These are phyloP conservation scores for Rubia tinctorum DNA, from an alignment of 305 asterid species.

Conservation along the genomic window DNA sequence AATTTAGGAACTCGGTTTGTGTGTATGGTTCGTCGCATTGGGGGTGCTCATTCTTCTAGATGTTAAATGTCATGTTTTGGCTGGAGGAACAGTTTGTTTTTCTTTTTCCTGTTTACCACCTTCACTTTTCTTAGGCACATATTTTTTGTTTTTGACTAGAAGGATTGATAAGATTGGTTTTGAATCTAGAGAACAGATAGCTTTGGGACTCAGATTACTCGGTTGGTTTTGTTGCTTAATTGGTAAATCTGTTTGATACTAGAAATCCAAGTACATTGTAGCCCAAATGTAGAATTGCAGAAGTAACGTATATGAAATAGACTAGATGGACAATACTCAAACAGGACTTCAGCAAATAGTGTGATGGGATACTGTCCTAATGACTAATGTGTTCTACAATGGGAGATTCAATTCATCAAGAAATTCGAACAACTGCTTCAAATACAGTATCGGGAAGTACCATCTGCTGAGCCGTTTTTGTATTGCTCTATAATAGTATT, in stretches of 20 bases:
- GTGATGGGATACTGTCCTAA: not conserved
- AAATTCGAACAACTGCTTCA: too few relatives aligned
- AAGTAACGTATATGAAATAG: not conserved
- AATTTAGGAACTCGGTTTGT: not conserved
- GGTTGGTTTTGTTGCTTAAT: not conserved
- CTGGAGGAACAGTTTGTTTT: not conserved
- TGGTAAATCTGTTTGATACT: not conserved
- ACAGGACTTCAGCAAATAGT: not conserved
- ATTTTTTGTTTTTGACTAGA: not conserved
- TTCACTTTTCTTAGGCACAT: not conserved
- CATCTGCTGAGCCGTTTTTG: not conserved
- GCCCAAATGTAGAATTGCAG: not conserved
- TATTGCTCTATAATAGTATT: not conserved
- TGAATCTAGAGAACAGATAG: not conserved
- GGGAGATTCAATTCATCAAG: not conserved
- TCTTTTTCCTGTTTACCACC: not conserved
- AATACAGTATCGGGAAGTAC: too few relatives aligned
- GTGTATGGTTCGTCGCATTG: not conserved
- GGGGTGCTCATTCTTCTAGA: not conserved
- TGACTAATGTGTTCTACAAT: too few relatives aligned
- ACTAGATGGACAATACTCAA: not conserved
- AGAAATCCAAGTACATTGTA: not conserved
- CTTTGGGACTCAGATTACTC: too few relatives aligned
- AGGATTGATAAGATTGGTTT: too few relatives aligned
- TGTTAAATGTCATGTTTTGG: not conserved